Evolutionary conservation across 495 filamentous ascomycete genomes (phyloP).

Genomic region (Aspergillus saccharolyticus): DNA sequence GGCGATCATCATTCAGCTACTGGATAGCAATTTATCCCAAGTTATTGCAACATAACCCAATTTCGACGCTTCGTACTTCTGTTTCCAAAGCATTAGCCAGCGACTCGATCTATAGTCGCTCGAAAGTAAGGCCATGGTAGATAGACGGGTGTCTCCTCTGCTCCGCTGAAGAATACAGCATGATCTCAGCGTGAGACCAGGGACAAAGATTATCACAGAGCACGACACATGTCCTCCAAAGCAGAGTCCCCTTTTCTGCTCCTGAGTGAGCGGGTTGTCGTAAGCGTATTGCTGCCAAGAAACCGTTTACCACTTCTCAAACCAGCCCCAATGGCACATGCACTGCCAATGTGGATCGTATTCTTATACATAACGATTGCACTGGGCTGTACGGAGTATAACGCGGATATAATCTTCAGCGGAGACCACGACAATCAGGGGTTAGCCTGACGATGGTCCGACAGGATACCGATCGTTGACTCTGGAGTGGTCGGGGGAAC

Average conservation of each 20-base stretch:
- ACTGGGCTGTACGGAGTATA: no score
- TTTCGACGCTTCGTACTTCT: no score
- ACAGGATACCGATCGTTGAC: background rate
- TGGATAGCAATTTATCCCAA: no score
- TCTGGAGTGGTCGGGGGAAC: background rate
- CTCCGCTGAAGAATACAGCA: background rate
- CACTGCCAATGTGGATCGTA: background rate
- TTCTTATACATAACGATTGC: background rate
- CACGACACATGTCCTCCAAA: background rate
- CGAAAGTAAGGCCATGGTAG: background rate
- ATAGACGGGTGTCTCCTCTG: background rate
- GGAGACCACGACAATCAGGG: background rate
- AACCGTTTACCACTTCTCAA: background rate
- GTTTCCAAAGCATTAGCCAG: no score
- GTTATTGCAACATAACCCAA: no score
- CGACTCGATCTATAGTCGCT: no score
- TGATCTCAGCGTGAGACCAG: background rate
- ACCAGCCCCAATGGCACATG: background rate
- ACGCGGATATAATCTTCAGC: background rate
- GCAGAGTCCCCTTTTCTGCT: background rate
- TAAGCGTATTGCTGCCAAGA: background rate
- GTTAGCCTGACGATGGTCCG: background rate
- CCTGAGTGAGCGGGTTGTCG: background rate
- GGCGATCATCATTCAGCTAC: no score
- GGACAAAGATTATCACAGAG: background rate